Evolutionary conservation across 495 filamentous ascomycete genomes (phyloP).

Genomic region (Filosporella fistucella): DNA sequence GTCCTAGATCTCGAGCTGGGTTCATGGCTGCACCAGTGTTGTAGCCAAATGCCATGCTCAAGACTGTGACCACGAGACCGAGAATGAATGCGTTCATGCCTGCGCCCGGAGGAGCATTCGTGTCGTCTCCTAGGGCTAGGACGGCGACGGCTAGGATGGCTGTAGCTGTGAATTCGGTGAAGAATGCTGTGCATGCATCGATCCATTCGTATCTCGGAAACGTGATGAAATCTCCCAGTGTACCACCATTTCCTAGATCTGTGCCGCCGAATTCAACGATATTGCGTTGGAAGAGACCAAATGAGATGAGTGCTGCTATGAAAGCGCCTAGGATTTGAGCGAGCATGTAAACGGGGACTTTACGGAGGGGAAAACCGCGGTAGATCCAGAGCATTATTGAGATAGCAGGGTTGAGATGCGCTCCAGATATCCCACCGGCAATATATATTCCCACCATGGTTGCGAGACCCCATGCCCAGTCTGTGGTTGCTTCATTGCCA

Average conservation of each 20-base stretch:
- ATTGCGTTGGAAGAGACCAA: slow-evolving; percentile 42
- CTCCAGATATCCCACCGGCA: slow-evolving; percentile 46
- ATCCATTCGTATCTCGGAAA: slow-evolving; percentile 38
- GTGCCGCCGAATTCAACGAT: slow-evolving; percentile 35
- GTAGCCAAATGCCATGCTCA: slow-evolving; percentile 43
- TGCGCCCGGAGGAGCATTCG: slow-evolving; percentile 46
- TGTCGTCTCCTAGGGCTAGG: slow-evolving; percentile 45
- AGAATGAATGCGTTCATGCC: slow-evolving; percentile 40
- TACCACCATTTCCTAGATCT: slow-evolving; percentile 25
- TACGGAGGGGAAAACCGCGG: slow-evolving; percentile 48
- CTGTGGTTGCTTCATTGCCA: slow-evolving; percentile 19
- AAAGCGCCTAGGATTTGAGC: slow-evolving; percentile 47
- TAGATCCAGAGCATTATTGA: slow-evolving; percentile 44
- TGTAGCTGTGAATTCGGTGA: slow-evolving; percentile 48
- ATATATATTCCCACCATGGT: slow-evolving; percentile 57
- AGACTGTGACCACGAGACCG: slow-evolving; percentile 42
- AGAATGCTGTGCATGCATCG: slow-evolving; percentile 45
- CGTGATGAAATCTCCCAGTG: slow-evolving; percentile 37
- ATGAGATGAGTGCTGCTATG: slow-evolving; percentile 40
- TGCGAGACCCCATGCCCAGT: slow-evolving; percentile 50
- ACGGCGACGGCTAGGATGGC: slow-evolving; percentile 44
- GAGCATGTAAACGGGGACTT: slow-evolving; percentile 45
- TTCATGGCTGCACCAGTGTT: slow-evolving; percentile 46
- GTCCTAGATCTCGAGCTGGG: slow-evolving; percentile 44
- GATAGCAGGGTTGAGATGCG: slow-evolving; percentile 48